Evolutionary conservation across 805 yeast species (phyloP).

Genomic region (Candida corydali): DNA sequence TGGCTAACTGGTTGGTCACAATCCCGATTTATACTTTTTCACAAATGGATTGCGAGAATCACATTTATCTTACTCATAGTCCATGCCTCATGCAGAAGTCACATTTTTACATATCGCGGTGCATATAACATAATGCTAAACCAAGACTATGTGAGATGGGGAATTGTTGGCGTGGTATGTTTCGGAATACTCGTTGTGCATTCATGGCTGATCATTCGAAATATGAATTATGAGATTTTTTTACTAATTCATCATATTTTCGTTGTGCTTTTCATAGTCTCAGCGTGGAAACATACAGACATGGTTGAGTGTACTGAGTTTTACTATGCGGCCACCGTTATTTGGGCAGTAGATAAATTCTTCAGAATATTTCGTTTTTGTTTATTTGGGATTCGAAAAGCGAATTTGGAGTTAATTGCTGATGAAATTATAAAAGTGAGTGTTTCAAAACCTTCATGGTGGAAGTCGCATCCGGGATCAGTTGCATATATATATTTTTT

Average conservation of each 20-base stretch:
- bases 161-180: conserved; percentile 23
- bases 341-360: conserved; percentile 36
- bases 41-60: conserved; percentile 53
- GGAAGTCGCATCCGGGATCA: conserved; percentile 39
- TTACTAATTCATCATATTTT: conserved; percentile 28
- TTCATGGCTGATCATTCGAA: conserved; percentile 50
- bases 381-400: conserved; percentile 30
- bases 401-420: conserved; percentile 32
- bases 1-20: conserved; percentile 51
- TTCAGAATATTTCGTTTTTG: conserved; percentile 26
- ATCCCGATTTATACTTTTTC: conserved; percentile 53
- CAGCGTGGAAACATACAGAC: conserved; percentile 52
- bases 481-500: conserved; percentile 38
- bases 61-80: conserved; percentile 36
- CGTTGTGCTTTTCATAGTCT: conserved; percentile 43
- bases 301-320: conserved; percentile 21
- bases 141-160: conserved; percentile 16
- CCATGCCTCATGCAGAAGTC: conserved; percentile 31
- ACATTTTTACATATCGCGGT: conserved; percentile 7
- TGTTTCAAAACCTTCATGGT: conserved; percentile 43
- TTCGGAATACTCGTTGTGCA: conserved; percentile 44
- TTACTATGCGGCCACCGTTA: conserved; percentile 27
- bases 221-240: conserved; percentile 49
- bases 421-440: conserved; percentile 41
- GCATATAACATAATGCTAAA: conserved; percentile 13